A percentile compares a stretch with the other conserved stretches of the same genome.
Evolutionary conservation across 2,329 filamentous ascomycete genomes (phyloP).

Genomic region (Paraconiothyrium brasiliense): DNA sequence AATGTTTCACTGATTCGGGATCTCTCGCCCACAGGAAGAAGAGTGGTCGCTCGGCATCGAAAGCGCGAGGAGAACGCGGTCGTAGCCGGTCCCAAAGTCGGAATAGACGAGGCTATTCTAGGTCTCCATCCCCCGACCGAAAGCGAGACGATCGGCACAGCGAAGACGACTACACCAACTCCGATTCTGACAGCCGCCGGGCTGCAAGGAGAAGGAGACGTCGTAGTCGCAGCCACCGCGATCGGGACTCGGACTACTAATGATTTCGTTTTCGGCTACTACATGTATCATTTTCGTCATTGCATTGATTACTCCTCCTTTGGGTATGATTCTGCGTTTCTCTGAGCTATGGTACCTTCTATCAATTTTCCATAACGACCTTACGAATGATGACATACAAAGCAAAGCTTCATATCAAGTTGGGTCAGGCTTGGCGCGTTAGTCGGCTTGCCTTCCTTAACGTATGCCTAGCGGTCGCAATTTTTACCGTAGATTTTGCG

Average conservation of each 20-base stretch:
- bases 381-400: slow-evolving; percentile 15
- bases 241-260: slow-evolving; percentile 20
- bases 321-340: background rate
- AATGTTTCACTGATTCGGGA: slow-evolving; percentile 21
- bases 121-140: slow-evolving; percentile 28
- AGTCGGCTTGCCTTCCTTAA: slow-evolving; percentile 11
- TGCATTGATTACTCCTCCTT: background rate
- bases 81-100: slow-evolving; percentile 22
- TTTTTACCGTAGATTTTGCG: background rate
- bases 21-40: slow-evolving; percentile 24
- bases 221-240: slow-evolving; percentile 20
- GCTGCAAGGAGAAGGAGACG: slow-evolving; percentile 19
- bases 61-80: slow-evolving; percentile 12
- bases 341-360: background rate
- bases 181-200: slow-evolving; percentile 26
- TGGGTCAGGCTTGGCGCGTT: background rate
- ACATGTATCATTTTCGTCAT: slow-evolving; percentile 4
- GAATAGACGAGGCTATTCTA: slow-evolving; percentile 23
- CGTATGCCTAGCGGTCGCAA: slow-evolving; percentile 4
- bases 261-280: background rate
- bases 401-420: slow-evolving; percentile 2
- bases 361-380: background rate
- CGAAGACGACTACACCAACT: slow-evolving; percentile 26
- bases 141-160: slow-evolving; percentile 20
- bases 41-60: slow-evolving; percentile 16